phyloP scores from a whole-genome alignment of 345 rosid genomes.

The Melaleuca quinquenervia region DNA sequence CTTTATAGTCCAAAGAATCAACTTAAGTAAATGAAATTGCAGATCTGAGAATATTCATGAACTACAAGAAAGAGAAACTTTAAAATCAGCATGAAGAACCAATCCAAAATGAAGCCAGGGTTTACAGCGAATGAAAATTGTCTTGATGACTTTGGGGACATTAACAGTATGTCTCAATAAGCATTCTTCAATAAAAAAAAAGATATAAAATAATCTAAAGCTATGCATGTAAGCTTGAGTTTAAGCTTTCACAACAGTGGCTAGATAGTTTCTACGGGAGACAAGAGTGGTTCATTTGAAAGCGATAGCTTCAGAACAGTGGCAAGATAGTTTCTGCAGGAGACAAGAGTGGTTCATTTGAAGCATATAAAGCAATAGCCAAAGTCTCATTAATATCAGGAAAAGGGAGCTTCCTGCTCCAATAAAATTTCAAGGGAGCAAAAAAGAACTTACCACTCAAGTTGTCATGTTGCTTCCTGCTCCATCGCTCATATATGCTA shows the following conservation, averaged over 20 bases:
- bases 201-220: background rate
- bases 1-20: background rate
- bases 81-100: background rate
- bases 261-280: background rate
- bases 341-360: background rate
- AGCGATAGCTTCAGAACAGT: background rate
- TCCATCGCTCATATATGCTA: conserved; percentile 84
- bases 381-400: background rate
- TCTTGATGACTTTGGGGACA: background rate
- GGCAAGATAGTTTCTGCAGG: background rate
- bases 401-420: background rate
- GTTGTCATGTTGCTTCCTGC: conserved; percentile 43
- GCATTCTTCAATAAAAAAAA: background rate
- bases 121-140: background rate
- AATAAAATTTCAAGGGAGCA: background rate
- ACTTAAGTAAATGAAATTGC: background rate
- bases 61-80: background rate
- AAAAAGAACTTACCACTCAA: conserved; percentile 41
- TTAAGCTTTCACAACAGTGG: background rate
- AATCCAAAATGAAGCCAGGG: background rate
- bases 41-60: background rate
- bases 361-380: background rate
- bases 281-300: background rate
- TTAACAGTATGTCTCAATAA: background rate
- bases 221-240: background rate